These are phyloP conservation scores for Hygrocybe coccinea DNA, from an alignment of 768 basidiomycete genomes.

Conservation along the genomic window DNA sequence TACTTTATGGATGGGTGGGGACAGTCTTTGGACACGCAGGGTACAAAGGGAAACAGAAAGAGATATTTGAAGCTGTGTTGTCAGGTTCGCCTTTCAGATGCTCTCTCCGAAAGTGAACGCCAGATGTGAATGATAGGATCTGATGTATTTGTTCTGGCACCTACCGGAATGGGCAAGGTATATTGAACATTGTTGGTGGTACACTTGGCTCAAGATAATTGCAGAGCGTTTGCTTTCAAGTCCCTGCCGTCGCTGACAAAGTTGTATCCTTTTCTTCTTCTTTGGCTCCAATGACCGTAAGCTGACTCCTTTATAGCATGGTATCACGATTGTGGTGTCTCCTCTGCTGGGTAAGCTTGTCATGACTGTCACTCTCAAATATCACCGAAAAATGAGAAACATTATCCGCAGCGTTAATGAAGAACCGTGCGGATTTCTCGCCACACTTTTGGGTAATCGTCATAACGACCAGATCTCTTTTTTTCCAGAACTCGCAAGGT, in stretches of 20 bases:
- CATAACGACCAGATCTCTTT: background rate
- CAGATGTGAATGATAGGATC: constrained; percentile 38
- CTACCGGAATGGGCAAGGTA: constrained; percentile 89
- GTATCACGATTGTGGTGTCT: constrained; percentile 71
- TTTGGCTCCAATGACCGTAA: background rate
- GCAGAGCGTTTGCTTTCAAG: constrained; percentile 81
- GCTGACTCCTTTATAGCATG: constrained; percentile 38
- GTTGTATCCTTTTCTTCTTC: constrained; percentile 29
- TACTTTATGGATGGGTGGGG: background rate
- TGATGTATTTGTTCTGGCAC: constrained; percentile 77
- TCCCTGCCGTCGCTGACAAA: constrained; percentile 66
- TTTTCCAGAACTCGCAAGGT: constrained; percentile 54
- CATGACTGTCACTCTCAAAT: background rate
- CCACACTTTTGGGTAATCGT: background rate
- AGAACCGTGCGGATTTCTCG: constrained; percentile 53
- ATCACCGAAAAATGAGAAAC: background rate
- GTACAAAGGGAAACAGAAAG: constrained; percentile 75
- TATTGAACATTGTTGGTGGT: background rate
- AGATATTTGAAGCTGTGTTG: constrained; percentile 68
- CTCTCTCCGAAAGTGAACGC: background rate
- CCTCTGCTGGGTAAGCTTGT: constrained; percentile 59
- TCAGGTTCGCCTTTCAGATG: constrained; percentile 37
- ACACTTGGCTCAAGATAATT: background rate
- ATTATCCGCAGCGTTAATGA: constrained; percentile 62
- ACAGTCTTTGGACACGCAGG: constrained; percentile 63